A percentile compares a stretch with the other conserved stretches of the same genome.
Conservation (phyloP, 208 protist genomes). For the Crithidia sp. region DNA sequence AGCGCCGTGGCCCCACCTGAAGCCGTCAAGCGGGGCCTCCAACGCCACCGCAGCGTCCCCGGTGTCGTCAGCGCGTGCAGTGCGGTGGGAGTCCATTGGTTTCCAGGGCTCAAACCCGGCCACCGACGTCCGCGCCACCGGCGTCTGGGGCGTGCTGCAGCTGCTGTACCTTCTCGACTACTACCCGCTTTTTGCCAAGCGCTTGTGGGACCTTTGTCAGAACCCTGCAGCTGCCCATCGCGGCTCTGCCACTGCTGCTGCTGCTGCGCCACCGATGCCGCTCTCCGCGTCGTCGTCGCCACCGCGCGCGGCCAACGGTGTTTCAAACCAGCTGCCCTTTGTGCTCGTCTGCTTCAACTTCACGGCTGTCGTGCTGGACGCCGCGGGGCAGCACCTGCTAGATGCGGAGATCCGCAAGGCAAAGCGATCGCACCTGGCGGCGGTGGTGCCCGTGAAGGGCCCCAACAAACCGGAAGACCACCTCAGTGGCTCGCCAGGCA, state of each 20-base stretch:
- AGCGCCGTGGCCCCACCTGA: conserved; percentile 8
- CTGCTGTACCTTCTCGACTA: conserved; percentile 74
- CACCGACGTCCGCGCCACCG: conserved; percentile 80
- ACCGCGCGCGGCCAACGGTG: neutral
- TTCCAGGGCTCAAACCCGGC: conserved; percentile 84
- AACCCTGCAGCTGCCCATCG: conserved; percentile 1
- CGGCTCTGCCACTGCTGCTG: neutral
- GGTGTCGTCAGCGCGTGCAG: conserved; percentile 16
- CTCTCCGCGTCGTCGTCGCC: neutral
- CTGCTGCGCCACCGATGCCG: too few species aligned
- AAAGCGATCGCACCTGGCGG: neutral
- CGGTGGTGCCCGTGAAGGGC: conserved; percentile 7
- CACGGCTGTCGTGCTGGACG: conserved; percentile 60
- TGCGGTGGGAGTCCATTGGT: conserved; percentile 72
- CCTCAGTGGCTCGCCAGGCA: conserved; percentile 17
- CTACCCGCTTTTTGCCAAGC: conserved; percentile 53
- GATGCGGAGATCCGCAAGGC: conserved; percentile 23
- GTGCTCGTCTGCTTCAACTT: conserved; percentile 82
- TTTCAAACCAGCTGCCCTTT: conserved; percentile 67
- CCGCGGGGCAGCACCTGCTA: conserved; percentile 34
- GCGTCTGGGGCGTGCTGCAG: conserved; percentile 74
- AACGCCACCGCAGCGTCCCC: neutral
- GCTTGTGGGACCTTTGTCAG: conserved; percentile 65
- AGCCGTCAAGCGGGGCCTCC: neutral
- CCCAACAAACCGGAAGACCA: neutral